These are phyloP conservation scores for Russula vinacea DNA, from an alignment of 768 basidiomycete species.

Conservation along the genomic window DNA sequence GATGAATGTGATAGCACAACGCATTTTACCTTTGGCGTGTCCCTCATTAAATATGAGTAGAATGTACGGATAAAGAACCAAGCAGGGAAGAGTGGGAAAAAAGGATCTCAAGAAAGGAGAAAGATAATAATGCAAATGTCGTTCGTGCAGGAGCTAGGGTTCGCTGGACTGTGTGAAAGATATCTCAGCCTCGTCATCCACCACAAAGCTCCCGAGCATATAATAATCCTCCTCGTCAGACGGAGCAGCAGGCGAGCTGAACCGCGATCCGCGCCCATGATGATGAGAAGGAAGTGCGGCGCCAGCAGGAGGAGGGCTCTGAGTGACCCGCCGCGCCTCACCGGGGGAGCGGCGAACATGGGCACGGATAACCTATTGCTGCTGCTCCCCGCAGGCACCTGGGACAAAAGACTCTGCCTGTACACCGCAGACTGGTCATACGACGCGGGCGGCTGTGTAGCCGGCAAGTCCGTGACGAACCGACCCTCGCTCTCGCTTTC, in stretches of 20 bases:
- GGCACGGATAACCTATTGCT: conserved; percentile 41
- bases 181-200: conserved; percentile 72
- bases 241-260: conserved; percentile 61
- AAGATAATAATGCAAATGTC: background rate
- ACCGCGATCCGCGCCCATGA: conserved; percentile 36
- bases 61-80: background rate
- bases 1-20: background rate
- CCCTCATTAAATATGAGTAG: background rate
- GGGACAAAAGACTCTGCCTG: conserved; percentile 69
- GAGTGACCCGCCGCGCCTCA: conserved; percentile 38
- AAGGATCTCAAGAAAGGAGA: background rate
- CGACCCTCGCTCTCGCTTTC: conserved; percentile 59
- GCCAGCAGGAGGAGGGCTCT: conserved; percentile 13
- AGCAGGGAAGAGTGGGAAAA: background rate
- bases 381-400: conserved; percentile 43
- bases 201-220: conserved; percentile 73
- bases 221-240: conserved; percentile 62
- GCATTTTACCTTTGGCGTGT: background rate
- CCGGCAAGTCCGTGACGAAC: conserved; percentile 61
- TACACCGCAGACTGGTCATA: conserved; percentile 75
- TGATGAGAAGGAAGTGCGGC: conserved; percentile 34
- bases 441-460: conserved; percentile 65
- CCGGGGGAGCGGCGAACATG: conserved; percentile 51
- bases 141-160: conserved; percentile 5
- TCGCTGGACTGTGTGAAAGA: conserved; percentile 40